phyloP scores from a whole-genome alignment of 306 rosid genomes.

The Lupinus albus region DNA sequence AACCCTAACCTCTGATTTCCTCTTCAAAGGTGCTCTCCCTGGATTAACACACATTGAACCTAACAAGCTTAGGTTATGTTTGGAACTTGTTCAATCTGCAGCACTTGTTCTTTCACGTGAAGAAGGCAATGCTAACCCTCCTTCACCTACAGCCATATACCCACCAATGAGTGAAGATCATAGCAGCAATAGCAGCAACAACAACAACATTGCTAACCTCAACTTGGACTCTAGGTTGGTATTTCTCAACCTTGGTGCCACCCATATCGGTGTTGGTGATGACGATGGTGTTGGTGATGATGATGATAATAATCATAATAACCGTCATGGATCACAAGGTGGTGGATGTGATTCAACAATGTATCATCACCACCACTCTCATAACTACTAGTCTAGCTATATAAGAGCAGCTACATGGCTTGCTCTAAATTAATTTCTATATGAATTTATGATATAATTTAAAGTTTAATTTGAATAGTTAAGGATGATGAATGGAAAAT shows the following conservation, averaged over 20 bases:
- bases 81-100: constrained; percentile 94
- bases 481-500: constrained; percentile 18
- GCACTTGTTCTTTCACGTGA: constrained; percentile 92
- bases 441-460: neutral
- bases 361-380: constrained; percentile 66
- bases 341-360: constrained; percentile 60
- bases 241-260: constrained; percentile 85
- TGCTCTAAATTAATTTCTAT: neutral
- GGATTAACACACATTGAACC: constrained; percentile 93
- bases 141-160: constrained; percentile 56
- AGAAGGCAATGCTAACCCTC: constrained; percentile 68
- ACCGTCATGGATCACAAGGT: constrained; percentile 54
- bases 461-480: neutral
- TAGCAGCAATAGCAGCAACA: constrained; percentile 45
- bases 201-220: constrained; percentile 51
- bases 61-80: constrained; percentile 82
- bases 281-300: constrained; percentile 39
- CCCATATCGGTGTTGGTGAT: constrained; percentile 52
- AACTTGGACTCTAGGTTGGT: constrained; percentile 85
- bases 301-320: constrained; percentile 42
- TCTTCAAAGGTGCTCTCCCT: constrained; percentile 97
- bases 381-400: constrained; percentile 58
- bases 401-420: neutral
- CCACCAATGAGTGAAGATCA: constrained; percentile 72
- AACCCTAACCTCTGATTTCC: constrained; percentile 99